phyloP scores from a whole-genome alignment of 2,329 filamentous ascomycete species.

The Amauroascus verrucosus region DNA sequence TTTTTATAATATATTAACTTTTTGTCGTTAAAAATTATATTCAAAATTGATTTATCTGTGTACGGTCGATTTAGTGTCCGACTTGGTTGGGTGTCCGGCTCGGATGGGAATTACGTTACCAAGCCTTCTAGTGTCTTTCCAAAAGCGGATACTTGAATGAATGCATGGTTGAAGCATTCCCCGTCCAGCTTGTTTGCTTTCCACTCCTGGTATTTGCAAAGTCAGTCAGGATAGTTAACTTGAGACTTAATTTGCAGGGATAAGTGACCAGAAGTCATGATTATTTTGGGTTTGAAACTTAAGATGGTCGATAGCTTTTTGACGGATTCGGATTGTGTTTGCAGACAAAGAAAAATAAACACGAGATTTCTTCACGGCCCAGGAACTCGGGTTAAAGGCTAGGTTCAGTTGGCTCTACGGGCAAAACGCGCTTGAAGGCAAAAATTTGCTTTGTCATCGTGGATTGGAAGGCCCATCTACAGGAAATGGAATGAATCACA shows the following conservation, averaged over 20 bases:
- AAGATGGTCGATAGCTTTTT: background rate
- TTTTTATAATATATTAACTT: background rate
- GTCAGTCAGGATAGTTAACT: background rate
- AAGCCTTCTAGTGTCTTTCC: slow-evolving; percentile 9
- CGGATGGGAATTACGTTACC: too few species aligned
- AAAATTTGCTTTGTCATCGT: background rate
- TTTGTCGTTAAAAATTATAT: background rate
- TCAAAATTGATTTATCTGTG: background rate
- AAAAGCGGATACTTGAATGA: background rate
- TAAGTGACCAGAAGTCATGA: background rate
- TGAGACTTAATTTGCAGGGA: background rate
- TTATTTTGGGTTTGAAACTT: background rate
- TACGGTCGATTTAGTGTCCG: too few species aligned
- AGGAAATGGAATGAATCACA: slow-evolving; percentile 9
- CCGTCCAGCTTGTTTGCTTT: background rate
- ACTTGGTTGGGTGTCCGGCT: too few species aligned
- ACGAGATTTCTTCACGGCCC: slow-evolving; percentile 1
- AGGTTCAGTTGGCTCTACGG: background rate
- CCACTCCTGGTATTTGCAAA: background rate
- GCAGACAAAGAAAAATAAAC: slow-evolving; percentile 1
- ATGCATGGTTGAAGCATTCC: background rate
- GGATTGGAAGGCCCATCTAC: background rate
- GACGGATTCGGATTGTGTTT: background rate
- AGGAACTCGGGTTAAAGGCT: background rate
- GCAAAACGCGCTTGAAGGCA: background rate